Evolutionary conservation across 176 grass and related monocot species (phyloP), one percentile per base, ranked within the genome.

Genomic region (Zizania latifolia): DNA sequence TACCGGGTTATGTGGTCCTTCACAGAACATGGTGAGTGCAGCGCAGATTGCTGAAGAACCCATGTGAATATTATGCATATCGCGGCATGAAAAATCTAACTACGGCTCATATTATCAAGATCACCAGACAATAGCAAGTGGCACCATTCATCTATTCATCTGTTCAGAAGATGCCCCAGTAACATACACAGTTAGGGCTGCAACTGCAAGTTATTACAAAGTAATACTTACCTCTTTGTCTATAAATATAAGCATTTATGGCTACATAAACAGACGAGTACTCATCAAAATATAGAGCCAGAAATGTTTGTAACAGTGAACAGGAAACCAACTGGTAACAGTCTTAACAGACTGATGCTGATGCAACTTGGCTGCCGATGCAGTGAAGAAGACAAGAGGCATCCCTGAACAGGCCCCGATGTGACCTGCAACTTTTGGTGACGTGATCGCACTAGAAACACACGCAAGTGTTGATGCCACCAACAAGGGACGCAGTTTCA

Each of bases 381-480:
- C 44, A 14, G 65, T 2, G 65, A 72, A 4, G 85, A 73, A 50
- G 79, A 78, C 79, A 73, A 58, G 85, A 26, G 23, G 74, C 74
- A 78, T 83, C 79, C 39, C 7, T 14, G 67, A 58, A 65, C 63
- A 70, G 26, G 39, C 4, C 16, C 62, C 40, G 29, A 27, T 10
- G 65, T 57, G 79, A 48, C 67, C 46, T 50, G 12, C 24, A 12
- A 16, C 74, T 68, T 83, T 74, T 50, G 59, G 60, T 74, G 85
- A 88, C 68, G 80, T 62, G 68, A 79, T 83, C 60, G 80, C 80
- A 59, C 85, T 41, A 29, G 76, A 40, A 78, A 69, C 59, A 74
- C 4, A 59, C 80, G 80, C 74, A 45, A 61, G 68, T 74, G 85
- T 80, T 68, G 80, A 83, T 72, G 80, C 85, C 61, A 35, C 19